Percentiles rank a stretch among this genome's conserved stretches.
phyloP scores from a whole-genome alignment of 75 land plant genomes.

The Selaginella tamariscina region DNA sequence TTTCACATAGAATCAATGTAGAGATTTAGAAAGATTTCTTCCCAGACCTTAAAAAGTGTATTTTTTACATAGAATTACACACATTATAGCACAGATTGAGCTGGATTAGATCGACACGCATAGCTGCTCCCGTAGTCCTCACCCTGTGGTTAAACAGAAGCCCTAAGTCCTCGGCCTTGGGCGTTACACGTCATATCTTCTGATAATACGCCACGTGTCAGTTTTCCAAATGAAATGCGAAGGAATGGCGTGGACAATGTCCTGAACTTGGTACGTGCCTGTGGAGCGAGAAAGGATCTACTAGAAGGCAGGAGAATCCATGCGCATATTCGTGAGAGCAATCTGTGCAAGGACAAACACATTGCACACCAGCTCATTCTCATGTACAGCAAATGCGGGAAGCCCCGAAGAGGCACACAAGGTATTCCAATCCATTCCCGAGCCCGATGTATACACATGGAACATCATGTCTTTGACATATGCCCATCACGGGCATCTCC shows the following conservation, averaged over 20 bases:
- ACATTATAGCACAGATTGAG: too few species aligned
- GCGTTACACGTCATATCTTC: too few species aligned
- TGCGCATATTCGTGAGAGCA: not conserved
- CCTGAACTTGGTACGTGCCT: not conserved
- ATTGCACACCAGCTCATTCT: not conserved
- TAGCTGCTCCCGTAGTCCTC: too few species aligned
- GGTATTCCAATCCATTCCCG: not conserved
- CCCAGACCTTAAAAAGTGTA: too few species aligned
- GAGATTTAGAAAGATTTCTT: too few species aligned
- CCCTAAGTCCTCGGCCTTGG: too few species aligned
- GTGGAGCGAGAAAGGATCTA: not conserved
- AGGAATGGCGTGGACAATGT: not conserved
- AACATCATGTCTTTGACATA: not conserved
- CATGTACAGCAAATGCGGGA: conserved; percentile 1
- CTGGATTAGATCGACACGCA: too few species aligned
- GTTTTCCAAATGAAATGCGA: too few species aligned
- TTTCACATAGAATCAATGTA: too few species aligned
- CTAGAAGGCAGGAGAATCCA: not conserved
- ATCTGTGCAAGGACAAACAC: not conserved
- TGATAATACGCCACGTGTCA: too few species aligned
- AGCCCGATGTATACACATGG: not conserved
- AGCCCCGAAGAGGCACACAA: not conserved
- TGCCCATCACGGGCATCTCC: not conserved
- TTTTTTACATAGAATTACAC: too few species aligned
- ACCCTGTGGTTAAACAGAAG: too few species aligned